These are phyloP conservation scores for Drosera capensis DNA, from an alignment of 148 eudicot genomes.

Conservation along the genomic window DNA sequence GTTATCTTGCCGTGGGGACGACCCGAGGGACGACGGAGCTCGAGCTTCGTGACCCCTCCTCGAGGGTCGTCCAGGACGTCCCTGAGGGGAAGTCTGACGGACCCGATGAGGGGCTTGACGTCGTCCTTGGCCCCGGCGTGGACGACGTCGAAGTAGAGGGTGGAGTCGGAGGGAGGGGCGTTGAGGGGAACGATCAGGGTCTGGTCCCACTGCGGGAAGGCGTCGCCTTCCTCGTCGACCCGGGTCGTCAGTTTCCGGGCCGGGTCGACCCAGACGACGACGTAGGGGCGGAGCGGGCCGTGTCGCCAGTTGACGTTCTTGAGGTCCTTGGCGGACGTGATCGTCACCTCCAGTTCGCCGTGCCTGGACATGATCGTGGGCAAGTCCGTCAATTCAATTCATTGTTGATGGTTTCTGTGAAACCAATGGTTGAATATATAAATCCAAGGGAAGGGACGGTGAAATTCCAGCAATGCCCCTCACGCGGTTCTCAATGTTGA, in stretches of 20 bases:
- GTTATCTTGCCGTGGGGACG: slow-evolving; percentile 42
- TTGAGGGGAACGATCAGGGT: slow-evolving; percentile 25
- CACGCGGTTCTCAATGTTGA: no score
- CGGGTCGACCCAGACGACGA: slow-evolving; percentile 44
- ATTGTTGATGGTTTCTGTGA: no score
- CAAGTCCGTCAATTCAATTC: no score
- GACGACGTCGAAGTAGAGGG: slow-evolving; percentile 32
- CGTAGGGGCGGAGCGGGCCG: slow-evolving; percentile 36
- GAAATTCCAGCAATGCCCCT: no score
- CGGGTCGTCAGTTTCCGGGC: slow-evolving; percentile 21
- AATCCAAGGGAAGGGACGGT: no score
- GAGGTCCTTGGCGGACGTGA: slow-evolving; percentile 35
- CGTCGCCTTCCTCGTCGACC: slow-evolving; percentile 35
- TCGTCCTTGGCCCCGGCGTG: slow-evolving; percentile 27
- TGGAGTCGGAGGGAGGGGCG: slow-evolving; percentile 25
- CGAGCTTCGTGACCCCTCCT: slow-evolving; percentile 11
- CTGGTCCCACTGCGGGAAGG: slow-evolving; percentile 30
- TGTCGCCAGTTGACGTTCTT: slow-evolving; percentile 55
- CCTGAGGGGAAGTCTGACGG: slow-evolving; percentile 4
- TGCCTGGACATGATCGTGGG: slow-evolving; percentile 16
- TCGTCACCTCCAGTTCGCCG: slow-evolving; percentile 22
- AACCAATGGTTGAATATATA: no score
- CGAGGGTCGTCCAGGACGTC: slow-evolving; percentile 34
- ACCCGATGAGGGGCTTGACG: slow-evolving; percentile 5
- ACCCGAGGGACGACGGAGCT: slow-evolving; percentile 50